A percentile compares a stretch with the other conserved stretches of the same genome.
Evolutionary conservation across 2,329 filamentous ascomycete genomes (phyloP).

Genomic region (Thelonectria rubi): DNA sequence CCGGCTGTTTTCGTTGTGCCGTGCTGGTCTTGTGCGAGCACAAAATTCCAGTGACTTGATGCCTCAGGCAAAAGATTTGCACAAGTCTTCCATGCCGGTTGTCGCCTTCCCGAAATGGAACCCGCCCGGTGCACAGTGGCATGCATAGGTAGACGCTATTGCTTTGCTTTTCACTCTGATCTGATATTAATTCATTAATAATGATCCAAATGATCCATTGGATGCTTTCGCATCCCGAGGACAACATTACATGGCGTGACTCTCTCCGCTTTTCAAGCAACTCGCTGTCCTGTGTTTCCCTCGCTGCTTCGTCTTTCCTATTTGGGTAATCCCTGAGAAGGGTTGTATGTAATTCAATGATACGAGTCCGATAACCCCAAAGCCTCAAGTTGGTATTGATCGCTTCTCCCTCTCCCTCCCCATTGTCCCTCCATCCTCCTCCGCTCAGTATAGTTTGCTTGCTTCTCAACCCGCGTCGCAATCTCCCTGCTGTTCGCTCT

Average conservation of each 20-base stretch:
- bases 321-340: neutral
- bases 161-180: neutral
- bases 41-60: neutral
- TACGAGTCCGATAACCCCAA: no score
- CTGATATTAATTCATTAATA: neutral
- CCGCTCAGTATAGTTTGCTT: neutral
- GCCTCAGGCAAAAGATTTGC: neutral
- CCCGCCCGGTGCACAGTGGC: neutral
- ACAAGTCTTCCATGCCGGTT: neutral
- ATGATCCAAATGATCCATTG: neutral
- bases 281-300: no score
- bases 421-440: neutral
- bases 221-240: no score
- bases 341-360: no score
- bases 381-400: no score
- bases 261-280: no score
- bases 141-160: constrained; percentile 8
- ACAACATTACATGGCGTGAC: neutral
- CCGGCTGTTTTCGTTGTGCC: neutral
- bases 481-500: neutral
- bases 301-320: no score
- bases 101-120: neutral
- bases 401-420: neutral
- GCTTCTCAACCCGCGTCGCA: neutral
- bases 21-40: neutral